Evolutionary conservation across 345 rosid species (phyloP).

Genomic region (Jatropha curcas): DNA sequence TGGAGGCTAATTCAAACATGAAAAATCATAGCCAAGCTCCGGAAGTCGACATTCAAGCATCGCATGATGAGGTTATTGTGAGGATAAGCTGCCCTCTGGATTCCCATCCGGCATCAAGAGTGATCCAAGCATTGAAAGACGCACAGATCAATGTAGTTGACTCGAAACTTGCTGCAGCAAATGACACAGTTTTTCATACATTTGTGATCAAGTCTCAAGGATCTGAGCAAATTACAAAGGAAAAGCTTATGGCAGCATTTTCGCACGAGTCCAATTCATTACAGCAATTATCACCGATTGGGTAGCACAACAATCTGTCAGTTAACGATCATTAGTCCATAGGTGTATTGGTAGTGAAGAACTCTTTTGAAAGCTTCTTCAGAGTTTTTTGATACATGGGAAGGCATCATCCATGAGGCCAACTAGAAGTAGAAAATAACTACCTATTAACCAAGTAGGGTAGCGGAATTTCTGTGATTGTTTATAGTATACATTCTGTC

Average conservation of each 20-base stretch:
- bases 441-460: constrained; percentile 50
- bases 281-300: constrained; percentile 58
- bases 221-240: constrained; percentile 77
- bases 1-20: constrained; percentile 25
- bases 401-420: constrained; percentile 32
- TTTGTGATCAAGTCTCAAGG: constrained; percentile 75
- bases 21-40: constrained; percentile 34
- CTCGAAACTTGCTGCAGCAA: constrained; percentile 62
- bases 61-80: constrained; percentile 62
- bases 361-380: constrained; percentile 41
- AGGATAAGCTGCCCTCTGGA: constrained; percentile 73
- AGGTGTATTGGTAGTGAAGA: constrained; percentile 44
- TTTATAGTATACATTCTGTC: constrained; percentile 48
- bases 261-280: constrained; percentile 44
- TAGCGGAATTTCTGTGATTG: constrained; percentile 46
- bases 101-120: constrained; percentile 77
- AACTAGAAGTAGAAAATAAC: constrained; percentile 50
- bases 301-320: constrained; percentile 35
- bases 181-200: constrained; percentile 64
- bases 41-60: constrained; percentile 62
- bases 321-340: constrained; percentile 33
- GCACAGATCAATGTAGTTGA: constrained; percentile 59
- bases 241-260: constrained; percentile 71
- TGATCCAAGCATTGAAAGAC: constrained; percentile 72
- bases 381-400: constrained; percentile 37